These are phyloP conservation scores for Hypoxylon cercidicola DNA, from an alignment of 495 filamentous ascomycete genomes.

Conservation along the genomic window DNA sequence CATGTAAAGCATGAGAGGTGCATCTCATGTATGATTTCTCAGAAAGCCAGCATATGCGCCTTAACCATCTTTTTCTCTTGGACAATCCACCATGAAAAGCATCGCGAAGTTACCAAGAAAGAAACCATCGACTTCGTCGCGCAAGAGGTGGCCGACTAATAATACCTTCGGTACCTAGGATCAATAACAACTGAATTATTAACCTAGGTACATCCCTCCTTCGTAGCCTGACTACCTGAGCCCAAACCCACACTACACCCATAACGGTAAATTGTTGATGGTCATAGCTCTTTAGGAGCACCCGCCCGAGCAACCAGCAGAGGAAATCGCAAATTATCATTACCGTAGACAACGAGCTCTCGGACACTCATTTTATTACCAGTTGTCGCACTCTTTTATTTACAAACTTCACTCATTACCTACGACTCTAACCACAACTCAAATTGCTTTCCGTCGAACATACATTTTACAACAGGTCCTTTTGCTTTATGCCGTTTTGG, in stretches of 20 bases:
- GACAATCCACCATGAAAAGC: conserved; percentile 40
- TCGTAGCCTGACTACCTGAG: no score
- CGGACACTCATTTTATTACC: conserved; percentile 14
- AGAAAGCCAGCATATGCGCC: conserved; percentile 1
- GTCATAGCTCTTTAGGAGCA: conserved; percentile 41
- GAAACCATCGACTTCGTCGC: conserved; percentile 19
- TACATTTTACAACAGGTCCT: not conserved
- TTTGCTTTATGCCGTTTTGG: not conserved
- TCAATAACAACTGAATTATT: conserved; percentile 14
- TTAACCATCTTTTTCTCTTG: conserved; percentile 7
- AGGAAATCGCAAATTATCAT: not conserved
- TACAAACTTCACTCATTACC: not conserved
- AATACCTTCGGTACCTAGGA: conserved; percentile 20
- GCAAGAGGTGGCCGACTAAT: conserved; percentile 32
- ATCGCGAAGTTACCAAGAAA: conserved; percentile 27
- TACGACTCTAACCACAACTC: conserved; percentile 3
- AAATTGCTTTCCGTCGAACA: not conserved
- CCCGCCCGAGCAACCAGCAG: conserved; percentile 38
- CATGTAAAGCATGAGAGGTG: conserved; percentile 32
- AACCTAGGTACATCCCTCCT: conserved; percentile 8
- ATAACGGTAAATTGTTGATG: conserved; percentile 45
- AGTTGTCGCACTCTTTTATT: conserved; percentile 15
- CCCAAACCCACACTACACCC: conserved; percentile 36
- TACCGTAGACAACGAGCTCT: conserved; percentile 3
- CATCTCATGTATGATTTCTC: conserved; percentile 10